phyloP scores from a whole-genome alignment of 352 stramenopile genomes.

The Phytophthora nicotianae region DNA sequence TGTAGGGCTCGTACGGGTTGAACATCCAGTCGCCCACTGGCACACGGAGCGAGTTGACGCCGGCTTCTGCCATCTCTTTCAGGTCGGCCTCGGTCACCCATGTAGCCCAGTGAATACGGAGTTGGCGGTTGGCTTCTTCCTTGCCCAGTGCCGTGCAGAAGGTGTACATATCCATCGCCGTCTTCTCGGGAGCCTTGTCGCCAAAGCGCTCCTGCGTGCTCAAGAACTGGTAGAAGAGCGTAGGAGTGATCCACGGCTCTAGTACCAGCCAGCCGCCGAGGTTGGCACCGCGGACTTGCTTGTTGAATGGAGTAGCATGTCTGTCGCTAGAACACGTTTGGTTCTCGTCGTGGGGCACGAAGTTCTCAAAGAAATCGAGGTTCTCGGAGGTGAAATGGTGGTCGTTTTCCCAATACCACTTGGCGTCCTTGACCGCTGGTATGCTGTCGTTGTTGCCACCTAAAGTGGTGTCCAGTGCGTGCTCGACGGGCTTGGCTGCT shows the following conservation, averaged over 20 bases:
- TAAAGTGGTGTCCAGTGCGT: slow-evolving; percentile 13
- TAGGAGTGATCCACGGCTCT: slow-evolving; percentile 96
- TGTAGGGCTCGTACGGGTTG: slow-evolving; percentile 93
- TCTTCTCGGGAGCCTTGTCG: slow-evolving; percentile 80
- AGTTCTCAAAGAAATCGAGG: slow-evolving; percentile 52
- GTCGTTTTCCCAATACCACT: slow-evolving; percentile 78
- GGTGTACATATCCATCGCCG: slow-evolving; percentile 92
- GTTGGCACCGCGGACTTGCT: slow-evolving; percentile 91
- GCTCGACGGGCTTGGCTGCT: slow-evolving; percentile 9
- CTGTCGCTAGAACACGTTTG: slow-evolving; percentile 71
- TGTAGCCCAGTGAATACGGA: slow-evolving; percentile 92
- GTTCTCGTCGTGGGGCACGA: slow-evolving; percentile 62
- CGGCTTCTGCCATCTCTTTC: slow-evolving; percentile 74
- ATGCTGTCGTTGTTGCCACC: slow-evolving; percentile 4
- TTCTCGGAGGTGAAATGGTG: slow-evolving; percentile 42
- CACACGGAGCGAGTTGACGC: slow-evolving; percentile 86
- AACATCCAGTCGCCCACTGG: slow-evolving; percentile 97
- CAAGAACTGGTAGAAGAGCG: slow-evolving; percentile 96
- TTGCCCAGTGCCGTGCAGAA: slow-evolving; percentile 89
- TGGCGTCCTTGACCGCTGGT: slow-evolving; percentile 43
- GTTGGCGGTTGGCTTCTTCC: slow-evolving; percentile 93
- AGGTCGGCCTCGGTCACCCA: slow-evolving; percentile 95
- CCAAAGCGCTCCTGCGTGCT: slow-evolving; percentile 73
- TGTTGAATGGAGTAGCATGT: slow-evolving; percentile 79
- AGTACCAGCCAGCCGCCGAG: slow-evolving; percentile 96